A percentile compares a stretch with the other conserved stretches of the same genome.
These are phyloP conservation scores for Cladobotryum mycophilum DNA, from an alignment of 2,329 filamentous ascomycete species.

Conservation along the genomic window DNA sequence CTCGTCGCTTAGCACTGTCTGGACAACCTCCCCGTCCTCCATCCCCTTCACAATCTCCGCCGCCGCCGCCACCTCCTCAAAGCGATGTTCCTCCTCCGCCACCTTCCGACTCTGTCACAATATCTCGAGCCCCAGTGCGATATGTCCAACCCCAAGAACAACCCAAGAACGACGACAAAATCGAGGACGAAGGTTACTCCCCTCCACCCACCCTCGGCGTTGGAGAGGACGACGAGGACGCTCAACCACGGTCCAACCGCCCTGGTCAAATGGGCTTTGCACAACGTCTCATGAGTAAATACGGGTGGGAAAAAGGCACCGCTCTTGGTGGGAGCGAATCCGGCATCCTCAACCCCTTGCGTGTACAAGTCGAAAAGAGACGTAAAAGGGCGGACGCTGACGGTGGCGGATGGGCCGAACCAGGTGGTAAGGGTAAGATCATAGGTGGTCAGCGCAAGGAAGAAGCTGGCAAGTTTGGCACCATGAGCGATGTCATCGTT, in stretches of 20 bases:
- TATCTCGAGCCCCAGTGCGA: slow-evolving; percentile 71
- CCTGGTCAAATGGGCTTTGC: slow-evolving; percentile 83
- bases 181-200: slow-evolving; percentile 37
- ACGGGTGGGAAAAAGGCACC: slow-evolving; percentile 84
- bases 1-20: slow-evolving; percentile 54
- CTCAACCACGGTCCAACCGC: slow-evolving; percentile 50
- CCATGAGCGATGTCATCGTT: slow-evolving; percentile 77
- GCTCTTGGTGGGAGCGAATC: slow-evolving; percentile 77
- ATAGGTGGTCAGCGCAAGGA: slow-evolving; percentile 63
- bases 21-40: slow-evolving; percentile 28
- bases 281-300: slow-evolving; percentile 82
- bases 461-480: slow-evolving; percentile 50
- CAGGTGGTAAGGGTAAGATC: slow-evolving; percentile 68
- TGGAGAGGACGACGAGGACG: slow-evolving; percentile 31
- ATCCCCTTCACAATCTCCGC: slow-evolving; percentile 16
- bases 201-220: slow-evolving; percentile 43
- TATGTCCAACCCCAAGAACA: slow-evolving; percentile 43
- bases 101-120: slow-evolving; percentile 48
- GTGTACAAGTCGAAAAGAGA: slow-evolving; percentile 78
- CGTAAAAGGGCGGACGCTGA: slow-evolving; percentile 73
- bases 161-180: slow-evolving; percentile 23
- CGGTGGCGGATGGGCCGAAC: slow-evolving; percentile 69
- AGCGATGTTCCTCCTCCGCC: slow-evolving; percentile 11
- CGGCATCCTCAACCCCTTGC: slow-evolving; percentile 79
- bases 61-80: slow-evolving; percentile 15